Conservation (phyloP, 768 basidiomycete genomes). For the Leccinum longicurvipes region DNA sequence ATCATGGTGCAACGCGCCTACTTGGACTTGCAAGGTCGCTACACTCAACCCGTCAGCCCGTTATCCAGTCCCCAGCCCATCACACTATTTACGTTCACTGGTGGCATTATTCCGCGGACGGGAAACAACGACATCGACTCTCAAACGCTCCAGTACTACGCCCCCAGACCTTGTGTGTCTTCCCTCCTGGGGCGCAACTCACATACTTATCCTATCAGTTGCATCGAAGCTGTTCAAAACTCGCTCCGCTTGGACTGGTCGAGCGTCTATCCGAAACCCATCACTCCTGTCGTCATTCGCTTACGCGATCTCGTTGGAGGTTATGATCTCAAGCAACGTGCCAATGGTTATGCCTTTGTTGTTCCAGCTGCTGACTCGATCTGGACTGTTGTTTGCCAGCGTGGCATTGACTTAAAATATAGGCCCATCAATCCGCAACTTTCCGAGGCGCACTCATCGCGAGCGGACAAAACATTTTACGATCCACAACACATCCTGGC, state of each 20-base stretch:
- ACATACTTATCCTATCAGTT: conserved; percentile 7
- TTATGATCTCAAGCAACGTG: neutral
- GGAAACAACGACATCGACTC: neutral
- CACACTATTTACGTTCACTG: conserved; percentile 7
- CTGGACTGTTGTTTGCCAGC: conserved; percentile 11
- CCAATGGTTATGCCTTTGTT: conserved; percentile 6
- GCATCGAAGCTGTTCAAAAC: conserved; percentile 10
- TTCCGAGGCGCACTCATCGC: too few species aligned
- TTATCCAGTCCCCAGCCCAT: neutral
- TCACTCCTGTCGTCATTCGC: conserved; percentile 22
- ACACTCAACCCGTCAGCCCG: neutral
- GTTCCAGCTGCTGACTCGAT: conserved; percentile 11
- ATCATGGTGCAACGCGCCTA: conserved; percentile 7
- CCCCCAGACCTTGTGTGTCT: neutral
- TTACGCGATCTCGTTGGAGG: conserved; percentile 13
- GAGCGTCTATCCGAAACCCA: conserved; percentile 15
- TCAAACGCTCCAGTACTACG: conserved; percentile 11
- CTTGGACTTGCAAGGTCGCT: neutral
- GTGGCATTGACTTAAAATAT: conserved; percentile 11
- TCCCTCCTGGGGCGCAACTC: neutral
- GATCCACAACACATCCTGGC: conserved; percentile 14
- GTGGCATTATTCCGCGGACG: conserved; percentile 2
- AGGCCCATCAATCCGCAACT: conserved; percentile 6
- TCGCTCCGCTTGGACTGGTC: conserved; percentile 6
- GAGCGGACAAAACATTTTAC: conserved; percentile 12